Conservation (phyloP, 345 rosid species). For the Viola odorata region DNA sequence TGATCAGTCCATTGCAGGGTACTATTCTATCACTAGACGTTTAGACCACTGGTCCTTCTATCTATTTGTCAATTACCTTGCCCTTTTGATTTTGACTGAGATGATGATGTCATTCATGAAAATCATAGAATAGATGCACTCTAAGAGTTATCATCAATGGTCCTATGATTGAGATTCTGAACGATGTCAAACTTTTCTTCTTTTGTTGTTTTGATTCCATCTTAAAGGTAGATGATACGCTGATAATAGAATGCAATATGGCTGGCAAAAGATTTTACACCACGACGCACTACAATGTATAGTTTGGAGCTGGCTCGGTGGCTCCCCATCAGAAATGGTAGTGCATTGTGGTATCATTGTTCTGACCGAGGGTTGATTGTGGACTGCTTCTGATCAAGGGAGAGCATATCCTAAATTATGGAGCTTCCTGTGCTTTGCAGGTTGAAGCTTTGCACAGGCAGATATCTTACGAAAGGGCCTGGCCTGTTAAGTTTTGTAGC, state of each 20-base stretch:
- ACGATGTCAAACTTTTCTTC: background rate
- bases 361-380: background rate
- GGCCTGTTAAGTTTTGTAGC: constrained; percentile 36
- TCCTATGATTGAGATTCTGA: background rate
- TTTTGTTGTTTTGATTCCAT: background rate
- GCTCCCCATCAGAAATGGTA: constrained; percentile 4
- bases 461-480: constrained; percentile 14
- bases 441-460: constrained; percentile 18
- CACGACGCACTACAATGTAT: constrained; percentile 7
- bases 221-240: constrained; percentile 18
- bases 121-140: background rate
- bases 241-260: background rate
- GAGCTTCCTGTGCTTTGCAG: constrained; percentile 22
- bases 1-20: too few relatives aligned
- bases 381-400: background rate
- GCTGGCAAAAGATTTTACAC: constrained; percentile 8
- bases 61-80: too few relatives aligned
- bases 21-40: too few relatives aligned
- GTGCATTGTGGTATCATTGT: constrained; percentile 6
- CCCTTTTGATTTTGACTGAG: constrained; percentile 3
- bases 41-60: too few relatives aligned
- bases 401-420: background rate
- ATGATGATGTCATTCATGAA: background rate
- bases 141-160: background rate
- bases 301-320: background rate